Evolutionary conservation across 1,139 yeast species (phyloP), one percentile per base, ranked within the genome.

Genomic region (Candida frijolesensis): DNA sequence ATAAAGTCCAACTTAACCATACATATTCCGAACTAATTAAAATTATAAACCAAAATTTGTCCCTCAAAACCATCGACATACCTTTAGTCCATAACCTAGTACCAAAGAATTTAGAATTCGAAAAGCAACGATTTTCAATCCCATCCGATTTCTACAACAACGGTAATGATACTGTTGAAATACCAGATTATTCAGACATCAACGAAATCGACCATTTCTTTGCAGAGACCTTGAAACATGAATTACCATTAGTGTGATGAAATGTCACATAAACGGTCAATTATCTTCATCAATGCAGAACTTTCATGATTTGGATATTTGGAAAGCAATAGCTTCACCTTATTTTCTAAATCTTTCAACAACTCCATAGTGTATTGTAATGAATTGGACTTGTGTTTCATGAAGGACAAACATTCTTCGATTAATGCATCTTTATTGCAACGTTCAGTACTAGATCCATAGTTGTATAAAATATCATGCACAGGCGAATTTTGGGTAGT

Each of bases 171-270:
- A 15, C 40, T 19, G 18, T 29, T 12, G 30, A 15, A n/a, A 6
- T 25, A 27, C 42, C 42, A 27, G 19, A 18, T 19, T n/a, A 25
- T 27, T 25, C 49, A 11, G 33, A 41, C 41, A 55, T 66, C 32
- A 58, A 58, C 29, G 71, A 67, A 47, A 59, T 68, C 18, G 72
- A 68, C 54, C 43, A 54, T 42, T 67, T 67, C 49, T 65, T 67
- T 48, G 37, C 44, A 14, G 52, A 53, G 29, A 47, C 45, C 4
- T 47, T 56, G 27, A 45, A 45, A 14, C 46, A 45, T 39, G 55
- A 48, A 9, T 16, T 45, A 12, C 3, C 48, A 19, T 33, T 44
- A 25, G 33, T 35, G 33, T 49, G 22, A 19, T 19, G 22, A 53
- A 38, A 51, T 22, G 34, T 51, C 47, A 42, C 54, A 51, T 30